Conservation (phyloP, 2,329 filamentous ascomycete species). For the Monosporascus sp. region DNA sequence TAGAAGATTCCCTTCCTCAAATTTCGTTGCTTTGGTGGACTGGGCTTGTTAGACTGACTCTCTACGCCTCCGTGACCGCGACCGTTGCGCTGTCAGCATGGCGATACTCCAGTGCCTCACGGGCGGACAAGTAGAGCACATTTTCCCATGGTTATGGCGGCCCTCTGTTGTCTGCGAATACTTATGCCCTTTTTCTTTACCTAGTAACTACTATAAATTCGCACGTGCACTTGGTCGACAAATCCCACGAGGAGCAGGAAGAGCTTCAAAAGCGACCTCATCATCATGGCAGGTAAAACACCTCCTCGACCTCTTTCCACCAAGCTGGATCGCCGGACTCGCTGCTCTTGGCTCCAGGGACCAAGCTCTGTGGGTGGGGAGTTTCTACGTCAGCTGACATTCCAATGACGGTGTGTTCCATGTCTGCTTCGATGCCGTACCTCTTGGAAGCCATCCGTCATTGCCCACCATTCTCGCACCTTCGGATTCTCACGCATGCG, state of each 20-base stretch:
- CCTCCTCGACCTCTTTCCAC: slow-evolving; percentile 66
- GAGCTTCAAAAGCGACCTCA: neutral
- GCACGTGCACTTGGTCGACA: neutral
- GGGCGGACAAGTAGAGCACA: no score
- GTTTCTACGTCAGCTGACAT: neutral
- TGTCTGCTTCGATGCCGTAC: slow-evolving; percentile 19
- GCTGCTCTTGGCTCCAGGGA: slow-evolving; percentile 53
- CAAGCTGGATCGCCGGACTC: slow-evolving; percentile 55
- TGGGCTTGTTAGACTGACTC: no score
- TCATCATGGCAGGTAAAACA: slow-evolving; percentile 54
- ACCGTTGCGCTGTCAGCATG: neutral
- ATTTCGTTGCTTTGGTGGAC: neutral
- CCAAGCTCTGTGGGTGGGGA: slow-evolving; percentile 32
- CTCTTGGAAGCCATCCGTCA: slow-evolving; percentile 74
- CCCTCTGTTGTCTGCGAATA: neutral
- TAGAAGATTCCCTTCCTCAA: slow-evolving; percentile 2
- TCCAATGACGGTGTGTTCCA: neutral
- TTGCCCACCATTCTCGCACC: slow-evolving; percentile 73
- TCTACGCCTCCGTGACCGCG: no score
- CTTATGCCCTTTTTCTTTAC: neutral
- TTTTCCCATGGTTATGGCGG: no score
- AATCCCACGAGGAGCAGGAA: no score
- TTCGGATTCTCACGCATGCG: slow-evolving; percentile 67
- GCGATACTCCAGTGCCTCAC: no score
- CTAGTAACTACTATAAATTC: neutral